These are phyloP conservation scores for Cladosporium sphaerospermum DNA, from an alignment of 2,329 filamentous ascomycete genomes.

Conservation along the genomic window DNA sequence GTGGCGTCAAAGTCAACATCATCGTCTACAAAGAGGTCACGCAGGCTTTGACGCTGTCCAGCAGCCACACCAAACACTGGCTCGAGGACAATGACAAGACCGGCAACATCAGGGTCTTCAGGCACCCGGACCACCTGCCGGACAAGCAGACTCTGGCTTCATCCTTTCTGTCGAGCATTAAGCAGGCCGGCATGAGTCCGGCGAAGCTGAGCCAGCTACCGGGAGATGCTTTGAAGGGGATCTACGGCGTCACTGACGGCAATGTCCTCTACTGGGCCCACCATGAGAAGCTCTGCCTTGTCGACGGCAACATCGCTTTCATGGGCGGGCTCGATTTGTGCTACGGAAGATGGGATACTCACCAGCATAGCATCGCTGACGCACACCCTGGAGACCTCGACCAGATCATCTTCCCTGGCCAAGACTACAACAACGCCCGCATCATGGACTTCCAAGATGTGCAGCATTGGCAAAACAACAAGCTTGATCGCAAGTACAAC, in stretches of 20 bases:
- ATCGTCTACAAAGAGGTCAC: conserved; percentile 83
- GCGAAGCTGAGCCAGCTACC: conserved; percentile 59
- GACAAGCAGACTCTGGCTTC: conserved; percentile 62
- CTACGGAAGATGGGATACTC: conserved; percentile 84
- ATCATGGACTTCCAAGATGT: conserved; percentile 78
- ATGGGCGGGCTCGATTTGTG: conserved; percentile 87
- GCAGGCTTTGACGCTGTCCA: conserved; percentile 49
- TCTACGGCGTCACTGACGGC: conserved; percentile 77
- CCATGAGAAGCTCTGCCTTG: conserved; percentile 80
- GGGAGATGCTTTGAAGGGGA: conserved; percentile 63
- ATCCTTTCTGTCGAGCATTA: conserved; percentile 49
- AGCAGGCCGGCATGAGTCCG: conserved; percentile 50
- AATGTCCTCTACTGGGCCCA: conserved; percentile 88
- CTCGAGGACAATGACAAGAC: conserved; percentile 66
- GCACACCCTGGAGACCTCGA: conserved; percentile 73
- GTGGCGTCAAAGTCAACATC: conserved; percentile 76
- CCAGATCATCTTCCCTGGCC: conserved; percentile 74
- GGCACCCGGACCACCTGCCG: conserved; percentile 82
- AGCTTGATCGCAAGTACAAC: conserved; percentile 63
- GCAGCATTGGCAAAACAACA: conserved; percentile 77
- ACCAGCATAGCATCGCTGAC: conserved; percentile 74
- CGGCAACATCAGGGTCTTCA: conserved; percentile 79
- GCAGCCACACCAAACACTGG: conserved; percentile 70
- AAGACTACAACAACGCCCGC: conserved; percentile 86
- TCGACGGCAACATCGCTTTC: conserved; percentile 75